Evolutionary conservation across 768 basidiomycete genomes (phyloP).

Genomic region (Amanita jacksonii): DNA sequence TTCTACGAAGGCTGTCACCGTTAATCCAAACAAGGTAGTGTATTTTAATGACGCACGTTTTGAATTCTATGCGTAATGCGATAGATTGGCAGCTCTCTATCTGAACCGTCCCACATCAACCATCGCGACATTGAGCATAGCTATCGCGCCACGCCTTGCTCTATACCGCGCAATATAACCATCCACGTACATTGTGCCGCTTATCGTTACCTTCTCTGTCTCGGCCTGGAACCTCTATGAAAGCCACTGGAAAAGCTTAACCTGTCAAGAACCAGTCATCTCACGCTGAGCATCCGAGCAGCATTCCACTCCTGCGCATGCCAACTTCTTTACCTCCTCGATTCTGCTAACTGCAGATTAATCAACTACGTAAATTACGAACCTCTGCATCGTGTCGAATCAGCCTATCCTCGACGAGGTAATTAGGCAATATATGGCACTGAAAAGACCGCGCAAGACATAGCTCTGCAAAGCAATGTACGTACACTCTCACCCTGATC

Average conservation of each 20-base stretch:
- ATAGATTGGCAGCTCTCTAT: not conserved
- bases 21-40: not conserved
- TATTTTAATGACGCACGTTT: not conserved
- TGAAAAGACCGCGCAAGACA: not conserved
- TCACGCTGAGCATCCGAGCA: not conserved
- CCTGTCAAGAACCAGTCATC: constrained; percentile 2
- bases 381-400: not conserved
- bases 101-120: not conserved
- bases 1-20: too few relatives aligned
- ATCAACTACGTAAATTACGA: constrained; percentile 2
- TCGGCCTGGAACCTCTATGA: not conserved
- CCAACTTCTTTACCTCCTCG: not conserved
- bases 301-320: not conserved
- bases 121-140: not conserved
- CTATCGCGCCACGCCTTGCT: constrained; percentile 1
- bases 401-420: not conserved
- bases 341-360: not conserved
- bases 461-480: not conserved
- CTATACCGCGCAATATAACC: constrained; percentile 4
- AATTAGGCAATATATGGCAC: not conserved
- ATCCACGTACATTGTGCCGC: constrained; percentile 5
- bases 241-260: constrained; percentile 1
- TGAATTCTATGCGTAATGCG: not conserved
- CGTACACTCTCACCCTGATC: not conserved
- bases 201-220: constrained; percentile 3